Base-by-base conservation (phyloP, 768 basidiomycete genomes). In the Tubosaeta brunneosetosa region DNA sequence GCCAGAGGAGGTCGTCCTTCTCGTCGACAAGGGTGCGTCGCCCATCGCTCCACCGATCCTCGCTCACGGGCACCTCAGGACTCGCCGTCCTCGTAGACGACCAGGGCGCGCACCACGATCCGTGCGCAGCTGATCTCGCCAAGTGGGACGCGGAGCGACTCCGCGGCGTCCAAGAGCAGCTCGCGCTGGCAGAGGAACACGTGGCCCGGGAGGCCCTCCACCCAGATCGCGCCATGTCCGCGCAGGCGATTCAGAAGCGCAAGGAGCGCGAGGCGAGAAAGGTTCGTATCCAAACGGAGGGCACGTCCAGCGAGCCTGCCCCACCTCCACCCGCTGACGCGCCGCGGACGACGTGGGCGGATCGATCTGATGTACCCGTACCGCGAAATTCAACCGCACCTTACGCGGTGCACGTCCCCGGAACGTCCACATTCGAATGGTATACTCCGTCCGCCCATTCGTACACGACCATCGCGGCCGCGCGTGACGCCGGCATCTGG, bases 1-100 rank as follows among this genome's bases (percentile, higher is more conserved):
- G 71, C 91, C 92, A 0, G 97, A 99, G 69, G 97, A 98, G 66
- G 91, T 86, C 9, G 91, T 90, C 11, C 76, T 94, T 31, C 82
- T 98, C 6, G 81, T 97, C 13, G 79, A 86, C 58, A 88, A 88
- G 55, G 82, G 97, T 92, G 53, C 16, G 33, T 22, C 27, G 6
- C 14, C 6, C 14, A 34, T 29, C 50, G 9, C 25, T n/a, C n/a
- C 8, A 1, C 33, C 10, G 25, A 22, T 9, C 49, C 11, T 17
- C 10, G 4, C 42, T 19, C 27, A 44, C 42, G 3, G 12, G 31
- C 22, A 11, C 11, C 47, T 11, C 4, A 97, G 94, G 83, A 31
- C 70, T 87, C 13, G 93, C 89, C 4, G 76, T 85, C 25, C 73
- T 98, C 8, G 72, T 95, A 19, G 83, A 94, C 63, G 88, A 97